Evolutionary conservation across 257 asterid genomes (phyloP).

Genomic region (Scutellaria minor): DNA sequence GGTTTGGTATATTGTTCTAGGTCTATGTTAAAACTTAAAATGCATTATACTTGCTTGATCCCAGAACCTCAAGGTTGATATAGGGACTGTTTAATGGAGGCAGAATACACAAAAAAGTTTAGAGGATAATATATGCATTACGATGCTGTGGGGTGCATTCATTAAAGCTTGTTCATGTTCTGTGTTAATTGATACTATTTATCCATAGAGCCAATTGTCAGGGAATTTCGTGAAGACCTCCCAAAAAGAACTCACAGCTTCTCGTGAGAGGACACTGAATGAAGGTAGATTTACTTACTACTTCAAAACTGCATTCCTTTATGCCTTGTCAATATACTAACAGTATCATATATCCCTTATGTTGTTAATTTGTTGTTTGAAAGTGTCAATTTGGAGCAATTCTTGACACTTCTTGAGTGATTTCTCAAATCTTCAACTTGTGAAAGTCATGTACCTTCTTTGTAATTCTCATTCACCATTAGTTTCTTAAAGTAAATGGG

Average conservation of each 20-base stretch:
- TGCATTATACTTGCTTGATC: constrained; percentile 4
- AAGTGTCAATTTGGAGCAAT: constrained; percentile 17
- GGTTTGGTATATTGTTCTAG: background rate
- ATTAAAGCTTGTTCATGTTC: background rate
- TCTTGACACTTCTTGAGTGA: background rate
- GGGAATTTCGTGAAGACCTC: constrained; percentile 62
- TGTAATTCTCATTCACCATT: background rate
- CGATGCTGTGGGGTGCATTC: constrained; percentile 5
- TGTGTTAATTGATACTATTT: constrained; percentile 33
- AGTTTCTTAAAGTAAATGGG: constrained; percentile 14
- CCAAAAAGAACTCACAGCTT: constrained; percentile 49
- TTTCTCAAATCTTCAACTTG: constrained; percentile 7
- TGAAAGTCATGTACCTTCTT: constrained; percentile 14
- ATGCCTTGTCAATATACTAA: constrained; percentile 5
- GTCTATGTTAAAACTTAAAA: background rate
- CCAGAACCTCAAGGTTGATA: background rate
- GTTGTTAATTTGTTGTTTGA: background rate
- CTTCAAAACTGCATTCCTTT: constrained; percentile 11
- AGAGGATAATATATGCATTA: background rate
- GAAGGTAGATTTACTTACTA: constrained; percentile 52
- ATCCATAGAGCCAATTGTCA: constrained; percentile 60
- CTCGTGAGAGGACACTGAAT: constrained; percentile 57
- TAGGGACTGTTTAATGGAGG: constrained; percentile 9
- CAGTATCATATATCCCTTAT: constrained; percentile 16
- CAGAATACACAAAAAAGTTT: constrained; percentile 4